Conservation (phyloP, 352 stramenopile species). For the Elongisporangium anandrum region DNA sequence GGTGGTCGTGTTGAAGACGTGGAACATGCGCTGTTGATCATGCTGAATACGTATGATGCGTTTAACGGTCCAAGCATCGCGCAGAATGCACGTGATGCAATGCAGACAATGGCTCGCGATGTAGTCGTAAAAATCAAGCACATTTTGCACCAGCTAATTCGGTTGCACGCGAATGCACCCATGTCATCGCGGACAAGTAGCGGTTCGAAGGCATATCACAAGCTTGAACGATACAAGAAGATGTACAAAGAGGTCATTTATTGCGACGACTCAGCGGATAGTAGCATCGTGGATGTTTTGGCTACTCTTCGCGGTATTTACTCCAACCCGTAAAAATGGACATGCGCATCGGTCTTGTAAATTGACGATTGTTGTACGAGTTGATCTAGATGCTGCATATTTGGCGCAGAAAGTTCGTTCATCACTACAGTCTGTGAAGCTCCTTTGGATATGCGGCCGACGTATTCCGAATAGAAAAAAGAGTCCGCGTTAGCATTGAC, state of each 20-base stretch:
- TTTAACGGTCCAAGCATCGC: constrained; percentile 23
- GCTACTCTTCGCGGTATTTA: constrained; percentile 51
- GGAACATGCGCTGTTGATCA: constrained; percentile 69
- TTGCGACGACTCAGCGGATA: constrained; percentile 35
- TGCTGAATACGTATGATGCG: constrained; percentile 75
- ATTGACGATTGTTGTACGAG: constrained; percentile 30
- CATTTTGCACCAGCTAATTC: constrained; percentile 62
- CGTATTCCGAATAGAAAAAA: constrained; percentile 64
- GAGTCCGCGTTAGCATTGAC: constrained; percentile 24
- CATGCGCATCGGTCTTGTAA: constrained; percentile 8
- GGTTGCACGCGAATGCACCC: constrained; percentile 19
- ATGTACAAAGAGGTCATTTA: constrained; percentile 88
- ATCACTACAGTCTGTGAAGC: constrained; percentile 20
- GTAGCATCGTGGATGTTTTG: constrained; percentile 45
- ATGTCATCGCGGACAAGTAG: neutral
- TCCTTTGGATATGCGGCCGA: constrained; percentile 44
- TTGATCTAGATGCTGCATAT: constrained; percentile 56
- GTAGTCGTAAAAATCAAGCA: constrained; percentile 56
- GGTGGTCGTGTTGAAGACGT: constrained; percentile 62
- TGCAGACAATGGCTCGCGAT: constrained; percentile 31
- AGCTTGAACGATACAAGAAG: constrained; percentile 69
- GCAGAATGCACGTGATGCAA: constrained; percentile 9
- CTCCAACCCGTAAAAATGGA: constrained; percentile 40
- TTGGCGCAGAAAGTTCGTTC: constrained; percentile 39
- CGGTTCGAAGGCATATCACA: constrained; percentile 25